These are phyloP conservation scores for Populus alba DNA, from an alignment of 345 rosid genomes.

Conservation along the genomic window DNA sequence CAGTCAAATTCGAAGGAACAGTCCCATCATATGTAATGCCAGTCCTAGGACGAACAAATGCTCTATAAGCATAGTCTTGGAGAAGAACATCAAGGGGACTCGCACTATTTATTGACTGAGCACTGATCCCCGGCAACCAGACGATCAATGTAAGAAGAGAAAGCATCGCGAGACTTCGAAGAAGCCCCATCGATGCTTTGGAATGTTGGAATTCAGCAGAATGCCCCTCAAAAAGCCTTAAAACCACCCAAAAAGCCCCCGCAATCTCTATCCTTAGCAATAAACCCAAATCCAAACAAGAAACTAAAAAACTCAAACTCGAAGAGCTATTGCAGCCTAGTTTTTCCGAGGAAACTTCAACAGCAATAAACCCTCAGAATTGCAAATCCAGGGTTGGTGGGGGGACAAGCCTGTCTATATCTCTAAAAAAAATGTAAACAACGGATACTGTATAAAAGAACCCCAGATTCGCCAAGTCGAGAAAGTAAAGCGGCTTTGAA, in stretches of 20 bases:
- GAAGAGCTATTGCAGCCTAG: conserved; percentile 2
- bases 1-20: conserved; percentile 65
- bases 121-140: conserved; percentile 28
- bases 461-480: conserved; percentile 4
- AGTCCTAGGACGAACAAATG: conserved; percentile 65
- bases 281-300: neutral
- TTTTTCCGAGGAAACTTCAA: conserved; percentile 2
- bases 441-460: conserved; percentile 27
- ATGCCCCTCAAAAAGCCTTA: conserved; percentile 23
- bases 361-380: neutral
- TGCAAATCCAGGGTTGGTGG: neutral
- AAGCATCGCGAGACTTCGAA: conserved; percentile 53
- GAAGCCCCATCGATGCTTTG: conserved; percentile 64
- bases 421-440: neutral
- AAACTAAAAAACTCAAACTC: neutral
- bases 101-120: conserved; percentile 35
- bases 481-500: conserved; percentile 22
- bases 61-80: conserved; percentile 74
- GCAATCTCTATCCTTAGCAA: neutral
- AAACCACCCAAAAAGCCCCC: conserved; percentile 8
- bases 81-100: conserved; percentile 76
- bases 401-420: conserved; percentile 3
- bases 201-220: conserved; percentile 23
- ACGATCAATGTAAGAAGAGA: conserved; percentile 17
- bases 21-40: conserved; percentile 56